Percentiles rank a stretch among this genome's conserved stretches.
Conservation (phyloP, 2,329 filamentous ascomycete species). For the Fusarium nanum region DNA sequence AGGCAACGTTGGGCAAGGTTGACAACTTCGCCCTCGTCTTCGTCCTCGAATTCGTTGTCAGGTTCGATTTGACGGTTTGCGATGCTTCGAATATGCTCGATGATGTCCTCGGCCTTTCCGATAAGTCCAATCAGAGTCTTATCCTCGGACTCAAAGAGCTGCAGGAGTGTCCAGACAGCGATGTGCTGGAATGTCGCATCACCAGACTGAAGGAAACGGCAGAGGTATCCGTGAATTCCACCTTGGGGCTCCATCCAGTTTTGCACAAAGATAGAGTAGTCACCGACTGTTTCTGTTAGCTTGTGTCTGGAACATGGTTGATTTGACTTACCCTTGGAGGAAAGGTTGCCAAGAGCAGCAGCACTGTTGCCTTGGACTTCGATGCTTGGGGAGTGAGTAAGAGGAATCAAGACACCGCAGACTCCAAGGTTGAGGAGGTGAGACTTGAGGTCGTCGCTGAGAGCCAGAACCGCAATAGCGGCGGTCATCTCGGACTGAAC, state of each 20-base stretch:
- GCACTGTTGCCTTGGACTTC: constrained; percentile 99
- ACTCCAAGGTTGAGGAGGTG: constrained; percentile 92
- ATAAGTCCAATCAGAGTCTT: constrained; percentile 89
- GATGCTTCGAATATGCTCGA: constrained; percentile 91
- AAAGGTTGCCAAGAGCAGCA: constrained; percentile 92
- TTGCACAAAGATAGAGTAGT: constrained; percentile 95
- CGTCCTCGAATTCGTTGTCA: constrained; percentile 86
- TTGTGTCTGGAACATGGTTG: background rate
- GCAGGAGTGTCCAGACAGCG: constrained; percentile 96
- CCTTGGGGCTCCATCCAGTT: constrained; percentile 94
- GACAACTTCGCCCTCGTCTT: constrained; percentile 93
- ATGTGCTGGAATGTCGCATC: constrained; percentile 99
- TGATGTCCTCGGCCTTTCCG: constrained; percentile 88
- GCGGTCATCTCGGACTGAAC: constrained; percentile 99
- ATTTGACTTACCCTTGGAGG: constrained; percentile 82
- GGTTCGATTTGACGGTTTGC: constrained; percentile 89
- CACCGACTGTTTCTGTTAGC: constrained; percentile 73
- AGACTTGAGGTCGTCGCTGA: constrained; percentile 95
- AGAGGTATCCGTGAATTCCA: constrained; percentile 94
- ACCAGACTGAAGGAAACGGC: constrained; percentile 90
- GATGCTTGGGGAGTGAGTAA: constrained; percentile 95
- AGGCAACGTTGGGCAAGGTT: constrained; percentile 90
- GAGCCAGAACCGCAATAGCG: constrained; percentile 94
- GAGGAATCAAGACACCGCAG: constrained; percentile 93
- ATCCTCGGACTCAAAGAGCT: constrained; percentile 95